Base-by-base conservation (phyloP, 352 stramenopile species). In the Phytophthora pistaciae region DNA sequence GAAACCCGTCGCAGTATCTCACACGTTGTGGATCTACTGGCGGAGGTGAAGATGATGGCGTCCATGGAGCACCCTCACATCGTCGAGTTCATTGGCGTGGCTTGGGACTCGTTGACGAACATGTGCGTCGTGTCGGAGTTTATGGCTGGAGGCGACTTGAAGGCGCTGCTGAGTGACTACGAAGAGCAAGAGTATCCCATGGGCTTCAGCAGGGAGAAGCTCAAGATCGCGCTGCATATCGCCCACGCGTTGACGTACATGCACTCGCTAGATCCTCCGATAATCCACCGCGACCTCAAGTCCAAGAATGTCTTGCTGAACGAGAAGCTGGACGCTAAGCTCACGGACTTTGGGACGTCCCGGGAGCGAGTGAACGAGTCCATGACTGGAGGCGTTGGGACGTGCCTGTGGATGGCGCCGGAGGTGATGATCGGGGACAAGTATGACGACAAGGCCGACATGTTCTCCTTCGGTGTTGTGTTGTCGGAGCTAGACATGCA, bases 121-220 rank as follows among this genome's bases (percentile, higher is more conserved):
- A 74, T 91, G 31, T 79, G 79, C 16, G 68, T 90, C 9, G 59
- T 92, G 20, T 82, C 81, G 13, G 80, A 92, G 62, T 90, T 79
- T 59, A 85, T 90, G 78, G 75, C 69, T 40, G 82, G 84, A 46
- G 84, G 82, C 6, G 79, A 90, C 57, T 75, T 92, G 38, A 77
- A 82, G 20, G 66, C 68, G 0, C 46, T 90, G 14, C 42, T 92
- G 36, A 71, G 33, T 11, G 59, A 77, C 21, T 76, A 72, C 44
- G 65, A 76, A 20, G 57, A 72, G 11, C 68, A 69, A 1, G 2
- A 74, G 1, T 42, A 57, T 21, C 66, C 67, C 1, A 60, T 61
- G 18, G 79, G 79, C 5, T 83, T 86, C 46, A 75, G 76, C 49
- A 27, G 42, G 0, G 58, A 76, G 13, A 88, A 86, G 21, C 40